Conservation (phyloP, 2,329 filamentous ascomycete genomes). For the Albophoma yamanashiensis region DNA sequence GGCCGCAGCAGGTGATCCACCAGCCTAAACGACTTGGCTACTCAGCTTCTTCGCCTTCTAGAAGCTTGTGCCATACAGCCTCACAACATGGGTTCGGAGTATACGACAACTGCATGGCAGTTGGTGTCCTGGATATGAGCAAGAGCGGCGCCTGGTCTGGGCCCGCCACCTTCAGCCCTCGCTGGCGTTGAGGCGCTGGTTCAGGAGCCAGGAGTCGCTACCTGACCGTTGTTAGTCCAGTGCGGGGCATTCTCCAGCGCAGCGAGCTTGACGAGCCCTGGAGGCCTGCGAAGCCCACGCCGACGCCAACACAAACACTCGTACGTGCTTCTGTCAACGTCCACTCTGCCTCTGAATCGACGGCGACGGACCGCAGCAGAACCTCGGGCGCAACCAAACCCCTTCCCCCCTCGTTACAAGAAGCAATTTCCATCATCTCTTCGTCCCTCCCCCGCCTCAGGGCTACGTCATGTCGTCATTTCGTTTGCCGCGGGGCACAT, state of each 20-base stretch:
- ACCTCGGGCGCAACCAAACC: background rate
- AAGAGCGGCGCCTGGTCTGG: background rate
- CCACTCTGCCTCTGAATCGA: background rate
- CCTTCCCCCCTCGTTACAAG: background rate
- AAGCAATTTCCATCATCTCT: background rate
- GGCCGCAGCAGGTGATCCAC: background rate
- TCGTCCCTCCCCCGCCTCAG: constrained; percentile 1
- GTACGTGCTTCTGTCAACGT: background rate
- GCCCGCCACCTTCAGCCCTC: background rate
- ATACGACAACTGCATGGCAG: background rate
- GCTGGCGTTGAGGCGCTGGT: background rate
- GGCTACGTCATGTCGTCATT: constrained; percentile 35
- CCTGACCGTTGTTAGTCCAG: background rate
- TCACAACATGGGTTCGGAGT: background rate
- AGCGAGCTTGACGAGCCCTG: background rate
- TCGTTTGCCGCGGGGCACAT: constrained; percentile 33
- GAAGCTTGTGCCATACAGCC: background rate
- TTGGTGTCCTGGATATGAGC: background rate
- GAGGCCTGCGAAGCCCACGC: background rate
- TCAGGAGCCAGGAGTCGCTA: background rate
- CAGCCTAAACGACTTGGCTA: background rate
- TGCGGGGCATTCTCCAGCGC: background rate
- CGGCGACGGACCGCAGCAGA: background rate
- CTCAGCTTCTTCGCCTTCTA: background rate
- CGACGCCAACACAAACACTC: background rate